phyloP scores from a whole-genome alignment of 371 early-diverging fungal species.

The Mucor indicus region DNA sequence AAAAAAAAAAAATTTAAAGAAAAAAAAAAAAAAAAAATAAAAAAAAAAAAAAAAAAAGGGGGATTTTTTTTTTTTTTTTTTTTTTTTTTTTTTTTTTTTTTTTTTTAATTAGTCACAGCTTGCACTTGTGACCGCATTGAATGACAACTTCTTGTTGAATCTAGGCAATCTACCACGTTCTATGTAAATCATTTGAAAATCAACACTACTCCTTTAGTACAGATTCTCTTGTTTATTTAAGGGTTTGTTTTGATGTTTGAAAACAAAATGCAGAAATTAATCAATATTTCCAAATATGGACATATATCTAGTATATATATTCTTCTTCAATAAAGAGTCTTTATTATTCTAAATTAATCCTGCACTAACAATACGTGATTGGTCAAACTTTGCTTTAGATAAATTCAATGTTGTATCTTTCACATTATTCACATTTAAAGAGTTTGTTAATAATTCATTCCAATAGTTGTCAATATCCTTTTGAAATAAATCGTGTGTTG shows the following conservation, averaged over 20 bases:
- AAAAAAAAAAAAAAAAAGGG: constrained; percentile 1
- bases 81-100: too few relatives aligned
- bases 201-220: too few relatives aligned
- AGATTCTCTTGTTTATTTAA: too few relatives aligned
- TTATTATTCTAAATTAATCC: constrained; percentile 4
- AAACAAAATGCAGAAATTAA: too few relatives aligned
- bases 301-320: too few relatives aligned
- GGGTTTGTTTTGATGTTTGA: too few relatives aligned
- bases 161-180: too few relatives aligned
- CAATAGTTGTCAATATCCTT: constrained; percentile 15
- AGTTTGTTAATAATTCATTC: background rate
- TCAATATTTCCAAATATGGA: too few relatives aligned
- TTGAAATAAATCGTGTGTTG: constrained; percentile 16
- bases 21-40: constrained; percentile 4
- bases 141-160: too few relatives aligned
- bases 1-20: too few relatives aligned
- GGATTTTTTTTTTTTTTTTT: background rate
- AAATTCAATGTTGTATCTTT: constrained; percentile 5
- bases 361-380: constrained; percentile 14
- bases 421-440: background rate
- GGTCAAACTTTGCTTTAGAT: constrained; percentile 27
- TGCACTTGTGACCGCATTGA: too few relatives aligned
- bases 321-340: background rate
- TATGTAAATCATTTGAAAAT: too few relatives aligned
- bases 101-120: background rate